These are phyloP conservation scores for Cicer bijugum DNA, from an alignment of 306 rosid species.

Conservation along the genomic window DNA sequence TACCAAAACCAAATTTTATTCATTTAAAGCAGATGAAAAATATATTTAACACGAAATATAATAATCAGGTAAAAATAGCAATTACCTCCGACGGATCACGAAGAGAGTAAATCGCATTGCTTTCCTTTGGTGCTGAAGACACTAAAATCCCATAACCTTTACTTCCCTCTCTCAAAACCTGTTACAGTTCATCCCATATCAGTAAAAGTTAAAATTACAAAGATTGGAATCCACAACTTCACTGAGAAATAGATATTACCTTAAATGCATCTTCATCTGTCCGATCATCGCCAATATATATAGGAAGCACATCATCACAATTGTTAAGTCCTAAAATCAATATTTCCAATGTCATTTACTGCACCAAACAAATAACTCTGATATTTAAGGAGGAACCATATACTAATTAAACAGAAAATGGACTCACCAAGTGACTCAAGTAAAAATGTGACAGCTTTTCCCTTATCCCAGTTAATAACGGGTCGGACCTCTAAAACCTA, in stretches of 20 bases:
- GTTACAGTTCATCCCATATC: constrained; percentile 36
- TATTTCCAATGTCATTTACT: constrained; percentile 42
- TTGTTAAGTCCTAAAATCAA: constrained; percentile 62
- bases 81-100: constrained; percentile 91
- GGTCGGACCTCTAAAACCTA: constrained; percentile 99
- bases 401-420: constrained; percentile 19
- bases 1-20: not conserved
- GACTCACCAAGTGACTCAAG: constrained; percentile 91
- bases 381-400: not conserved
- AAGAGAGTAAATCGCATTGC: constrained; percentile 82
- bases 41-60: not conserved
- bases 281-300: constrained; percentile 91
- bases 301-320: constrained; percentile 88
- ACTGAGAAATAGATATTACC: constrained; percentile 49
- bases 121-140: constrained; percentile 78
- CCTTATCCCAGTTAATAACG: constrained; percentile 90
- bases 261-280: constrained; percentile 97
- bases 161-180: constrained; percentile 80
- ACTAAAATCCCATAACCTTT: constrained; percentile 87
- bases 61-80: not conserved
- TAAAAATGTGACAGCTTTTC: constrained; percentile 91
- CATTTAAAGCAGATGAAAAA: not conserved
- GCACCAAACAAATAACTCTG: constrained; percentile 34
- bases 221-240: not conserved
- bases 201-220: constrained; percentile 9